Base-by-base conservation (phyloP, 2,329 filamentous ascomycete species). In the Clonostachys byssicola region DNA sequence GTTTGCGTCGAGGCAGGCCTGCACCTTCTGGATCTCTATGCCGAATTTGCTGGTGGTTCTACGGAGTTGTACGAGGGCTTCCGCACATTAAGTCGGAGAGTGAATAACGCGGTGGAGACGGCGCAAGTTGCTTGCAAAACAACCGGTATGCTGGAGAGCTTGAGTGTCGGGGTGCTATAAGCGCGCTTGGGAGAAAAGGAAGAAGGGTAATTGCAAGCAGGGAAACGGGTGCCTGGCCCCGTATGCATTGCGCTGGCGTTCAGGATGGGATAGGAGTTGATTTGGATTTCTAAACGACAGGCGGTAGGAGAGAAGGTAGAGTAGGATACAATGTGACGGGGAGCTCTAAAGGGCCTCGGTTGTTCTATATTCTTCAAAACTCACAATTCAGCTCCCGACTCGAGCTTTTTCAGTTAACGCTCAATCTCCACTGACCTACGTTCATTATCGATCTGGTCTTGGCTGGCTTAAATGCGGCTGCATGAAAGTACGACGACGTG, bases 11-110 rank as follows among this genome's bases (percentile, higher is more conserved):
- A 97, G 65, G 82, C 94, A 18, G 85, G 86, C 14, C 79, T 95
- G 59, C 77, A 91, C 49, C 73, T 97, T 35, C 72, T 97, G 17
- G 92, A 99, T 60, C 73, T 97, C 36, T 99, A 97, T 64, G 84
- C 87, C 33, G 85, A 89, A 61, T 87, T 90, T 55, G 76, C 91
- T 20, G 88, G 82, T 3, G 83, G 84, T 44, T 91, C 86, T 35
- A 75, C 80, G 7, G 83, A 88, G 62, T 78, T 97, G 47, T 84
- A 89, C 51, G 75, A 75, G 44, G 76, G 85, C 43, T 83, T 97
- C 58, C 77, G 81, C 56, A 75, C 74, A 43, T 72, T 96, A 52
- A 83, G 87, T 61, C 72, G 77, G 42, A 75, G 85, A 38, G 92
- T 97, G 17, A 78, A 81, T 52, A 72, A 80, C 39, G 89, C 94